Conservation (phyloP, 2,329 filamentous ascomycete genomes). For the Zasmidium cellare region DNA sequence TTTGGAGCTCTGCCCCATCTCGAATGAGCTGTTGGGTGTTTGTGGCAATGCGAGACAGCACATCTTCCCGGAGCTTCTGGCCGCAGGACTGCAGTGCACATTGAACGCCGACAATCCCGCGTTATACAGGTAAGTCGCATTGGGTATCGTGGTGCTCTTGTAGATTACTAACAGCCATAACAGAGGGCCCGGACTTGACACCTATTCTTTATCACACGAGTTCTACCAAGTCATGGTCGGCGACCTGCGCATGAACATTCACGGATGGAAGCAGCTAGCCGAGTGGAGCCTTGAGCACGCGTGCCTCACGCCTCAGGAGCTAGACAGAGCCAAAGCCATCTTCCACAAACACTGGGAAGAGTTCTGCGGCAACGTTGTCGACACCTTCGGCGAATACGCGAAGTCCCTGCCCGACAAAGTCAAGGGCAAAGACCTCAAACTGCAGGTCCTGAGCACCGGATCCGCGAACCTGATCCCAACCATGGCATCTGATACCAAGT, state of each 20-base stretch:
- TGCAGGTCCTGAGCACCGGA: neutral
- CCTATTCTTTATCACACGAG: constrained; percentile 71
- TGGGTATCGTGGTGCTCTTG: neutral
- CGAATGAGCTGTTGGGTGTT: constrained; percentile 72
- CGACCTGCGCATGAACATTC: constrained; percentile 64
- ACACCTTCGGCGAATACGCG: constrained; percentile 32
- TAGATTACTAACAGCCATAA: neutral
- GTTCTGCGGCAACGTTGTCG: constrained; percentile 58
- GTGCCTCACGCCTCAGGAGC: constrained; percentile 43
- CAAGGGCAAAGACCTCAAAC: neutral
- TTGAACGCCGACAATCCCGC: constrained; percentile 75
- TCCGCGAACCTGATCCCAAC: neutral
- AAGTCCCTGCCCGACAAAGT: constrained; percentile 9
- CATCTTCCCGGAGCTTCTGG: constrained; percentile 65
- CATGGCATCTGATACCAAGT: neutral
- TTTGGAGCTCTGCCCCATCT: constrained; percentile 75
- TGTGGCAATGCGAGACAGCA: constrained; percentile 67
- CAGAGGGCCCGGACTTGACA: constrained; percentile 34
- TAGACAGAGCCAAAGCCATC: constrained; percentile 36
- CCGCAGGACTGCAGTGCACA: constrained; percentile 72
- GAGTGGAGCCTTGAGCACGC: constrained; percentile 49
- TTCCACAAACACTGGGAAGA: constrained; percentile 60
- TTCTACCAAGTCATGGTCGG: constrained; percentile 77
- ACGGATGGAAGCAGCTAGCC: constrained; percentile 67
- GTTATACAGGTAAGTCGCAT: constrained; percentile 59